These are phyloP conservation scores for Panus rudis DNA, from an alignment of 768 basidiomycete genomes.

Conservation along the genomic window DNA sequence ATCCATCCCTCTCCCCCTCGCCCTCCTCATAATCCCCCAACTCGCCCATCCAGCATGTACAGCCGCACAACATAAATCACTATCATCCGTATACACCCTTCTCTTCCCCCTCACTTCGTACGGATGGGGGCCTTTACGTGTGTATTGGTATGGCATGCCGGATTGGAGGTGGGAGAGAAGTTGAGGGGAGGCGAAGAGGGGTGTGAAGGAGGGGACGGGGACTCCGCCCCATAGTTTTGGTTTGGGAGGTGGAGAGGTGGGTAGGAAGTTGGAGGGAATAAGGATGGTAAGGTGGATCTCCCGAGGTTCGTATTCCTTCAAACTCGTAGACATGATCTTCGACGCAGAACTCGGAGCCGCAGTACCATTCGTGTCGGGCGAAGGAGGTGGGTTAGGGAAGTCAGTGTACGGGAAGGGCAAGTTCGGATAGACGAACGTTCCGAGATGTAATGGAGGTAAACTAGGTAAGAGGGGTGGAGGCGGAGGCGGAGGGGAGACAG, in stretches of 20 bases:
- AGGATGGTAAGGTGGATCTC: constrained; percentile 40
- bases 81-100: constrained; percentile 75
- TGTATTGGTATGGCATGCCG: constrained; percentile 12
- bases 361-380: constrained; percentile 3
- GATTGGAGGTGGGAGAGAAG: constrained; percentile 15
- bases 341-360: too few species aligned
- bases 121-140: constrained; percentile 14
- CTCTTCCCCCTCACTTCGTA: constrained; percentile 27
- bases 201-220: constrained; percentile 30
- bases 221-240: constrained; percentile 73
- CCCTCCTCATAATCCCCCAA: constrained; percentile 35
- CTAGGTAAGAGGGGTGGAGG: constrained; percentile 10
- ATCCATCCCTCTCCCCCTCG: constrained; percentile 31
- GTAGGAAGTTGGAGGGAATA: constrained; percentile 54
- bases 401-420: constrained; percentile 48
- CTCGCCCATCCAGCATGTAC: constrained; percentile 53
- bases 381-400: constrained; percentile 14
- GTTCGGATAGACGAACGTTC: constrained; percentile 51
- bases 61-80: constrained; percentile 62
- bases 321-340: too few species aligned
- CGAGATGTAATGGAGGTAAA: constrained; percentile 31
- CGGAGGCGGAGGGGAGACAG: constrained; percentile 12
- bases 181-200: constrained; percentile 20
- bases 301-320: constrained; percentile 12
- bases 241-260: constrained; percentile 41